A percentile compares a stretch with the other conserved stretches of the same genome.
Conservation (phyloP, 1,284 basidiomycete genomes). For the Chalciporus sp. region DNA sequence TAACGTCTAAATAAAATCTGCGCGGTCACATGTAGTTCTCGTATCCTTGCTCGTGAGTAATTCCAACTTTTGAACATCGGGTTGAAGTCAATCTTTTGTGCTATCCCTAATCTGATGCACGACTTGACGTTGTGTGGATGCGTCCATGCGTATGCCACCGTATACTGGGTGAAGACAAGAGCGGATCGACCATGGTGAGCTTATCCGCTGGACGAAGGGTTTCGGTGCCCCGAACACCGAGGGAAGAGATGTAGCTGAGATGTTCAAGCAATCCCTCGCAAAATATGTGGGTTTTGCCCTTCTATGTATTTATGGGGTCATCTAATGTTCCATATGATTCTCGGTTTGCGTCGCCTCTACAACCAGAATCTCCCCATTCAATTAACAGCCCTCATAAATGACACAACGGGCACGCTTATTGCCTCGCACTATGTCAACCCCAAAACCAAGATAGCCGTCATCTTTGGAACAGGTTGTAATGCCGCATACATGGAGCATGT, state of each 20-base stretch:
- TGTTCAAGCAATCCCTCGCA: slow-evolving; percentile 85
- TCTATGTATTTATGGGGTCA: not conserved
- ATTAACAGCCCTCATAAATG: slow-evolving; percentile 90
- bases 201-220: slow-evolving; percentile 99
- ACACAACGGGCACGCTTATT: slow-evolving; percentile 96
- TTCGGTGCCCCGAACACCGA: slow-evolving; percentile 94
- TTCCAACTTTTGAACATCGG: not conserved
- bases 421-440: slow-evolving; percentile 96
- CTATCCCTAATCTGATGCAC: not conserved
- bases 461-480: slow-evolving; percentile 98
- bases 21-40: slow-evolving; percentile 67
- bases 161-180: slow-evolving; percentile 65
- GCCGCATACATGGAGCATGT: slow-evolving; percentile 97
- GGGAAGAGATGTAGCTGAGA: slow-evolving; percentile 88
- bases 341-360: not conserved
- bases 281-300: slow-evolving; percentile 57
- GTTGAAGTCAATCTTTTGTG: slow-evolving; percentile 1
- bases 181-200: slow-evolving; percentile 90
- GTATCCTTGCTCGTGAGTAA: slow-evolving; percentile 83
- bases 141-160: not conserved
- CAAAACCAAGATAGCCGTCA: slow-evolving; percentile 89
- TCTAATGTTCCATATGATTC: not conserved
- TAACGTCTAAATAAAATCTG: not conserved
- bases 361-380: slow-evolving; percentile 70
- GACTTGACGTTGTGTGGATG: not conserved